Evolutionary conservation across 257 asterid species (phyloP).

Genomic region (Nicotiana sylvestris): DNA sequence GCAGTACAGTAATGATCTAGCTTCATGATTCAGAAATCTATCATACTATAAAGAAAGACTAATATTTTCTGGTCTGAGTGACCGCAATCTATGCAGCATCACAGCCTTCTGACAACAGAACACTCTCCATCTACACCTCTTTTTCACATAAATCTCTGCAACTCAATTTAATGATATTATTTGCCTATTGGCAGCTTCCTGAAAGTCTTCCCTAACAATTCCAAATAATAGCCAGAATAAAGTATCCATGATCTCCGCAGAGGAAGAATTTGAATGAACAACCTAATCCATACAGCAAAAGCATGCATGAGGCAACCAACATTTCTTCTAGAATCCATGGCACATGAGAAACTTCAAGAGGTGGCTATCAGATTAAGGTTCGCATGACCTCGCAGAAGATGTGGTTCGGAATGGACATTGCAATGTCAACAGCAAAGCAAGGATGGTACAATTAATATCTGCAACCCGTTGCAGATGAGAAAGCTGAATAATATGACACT

Average conservation of each 20-base stretch:
- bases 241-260: background rate
- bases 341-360: background rate
- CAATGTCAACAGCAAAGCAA: background rate
- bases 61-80: background rate
- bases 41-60: background rate
- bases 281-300: background rate
- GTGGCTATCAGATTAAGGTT: background rate
- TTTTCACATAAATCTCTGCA: background rate
- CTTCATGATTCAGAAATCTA: background rate
- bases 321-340: background rate
- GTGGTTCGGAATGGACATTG: background rate
- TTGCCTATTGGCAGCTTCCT: background rate
- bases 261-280: background rate
- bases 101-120: background rate
- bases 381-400: background rate
- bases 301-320: background rate
- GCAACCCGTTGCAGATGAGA: background rate
- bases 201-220: background rate
- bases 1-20: background rate
- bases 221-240: background rate
- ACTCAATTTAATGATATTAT: background rate
- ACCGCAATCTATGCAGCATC: background rate
- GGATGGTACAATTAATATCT: background rate
- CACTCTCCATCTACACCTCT: background rate
- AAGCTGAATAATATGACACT: background rate